Conservation (phyloP, 2,329 filamentous ascomycete genomes). For the Fusarium sp. region DNA sequence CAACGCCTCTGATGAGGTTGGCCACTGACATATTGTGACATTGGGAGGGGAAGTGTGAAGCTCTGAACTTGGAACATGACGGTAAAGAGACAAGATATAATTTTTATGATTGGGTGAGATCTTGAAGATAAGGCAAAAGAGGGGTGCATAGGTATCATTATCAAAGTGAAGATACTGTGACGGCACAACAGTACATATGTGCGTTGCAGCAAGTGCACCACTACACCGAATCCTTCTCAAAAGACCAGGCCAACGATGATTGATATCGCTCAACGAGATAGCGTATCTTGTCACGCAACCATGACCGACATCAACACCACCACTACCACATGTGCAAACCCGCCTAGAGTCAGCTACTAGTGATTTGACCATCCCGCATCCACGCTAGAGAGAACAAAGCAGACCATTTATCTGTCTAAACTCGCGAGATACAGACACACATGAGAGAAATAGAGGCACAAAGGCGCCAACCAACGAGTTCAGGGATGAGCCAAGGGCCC, state of each 20-base stretch:
- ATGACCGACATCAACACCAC: conserved; percentile 20
- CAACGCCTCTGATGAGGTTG: conserved; percentile 21
- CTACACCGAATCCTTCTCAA: conserved; percentile 21
- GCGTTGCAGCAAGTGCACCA: conserved; percentile 14
- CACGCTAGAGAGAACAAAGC: conserved; percentile 15
- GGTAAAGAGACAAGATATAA: background rate
- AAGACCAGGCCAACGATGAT: conserved; percentile 15
- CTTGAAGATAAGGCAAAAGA: conserved; percentile 30
- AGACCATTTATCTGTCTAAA: conserved; percentile 14
- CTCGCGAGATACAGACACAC: conserved; percentile 10
- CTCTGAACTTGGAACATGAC: background rate
- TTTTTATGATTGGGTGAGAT: conserved; percentile 20
- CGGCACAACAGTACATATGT: conserved; percentile 1
- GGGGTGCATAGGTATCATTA: conserved; percentile 10
- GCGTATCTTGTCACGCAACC: conserved; percentile 36
- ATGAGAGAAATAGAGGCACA: conserved; percentile 7
- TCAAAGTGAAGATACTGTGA: conserved; percentile 19
- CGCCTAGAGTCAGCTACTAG: conserved; percentile 1
- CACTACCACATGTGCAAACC: conserved; percentile 20
- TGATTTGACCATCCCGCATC: conserved; percentile 23
- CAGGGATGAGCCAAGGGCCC: conserved; percentile 31
- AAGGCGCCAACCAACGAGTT: background rate
- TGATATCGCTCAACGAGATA: conserved; percentile 30
- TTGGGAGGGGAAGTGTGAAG: conserved; percentile 9
- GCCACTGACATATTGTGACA: conserved; percentile 7